These are phyloP conservation scores for Podila clonocystis DNA, from an alignment of 192 early-diverging fungal species.

Conservation along the genomic window DNA sequence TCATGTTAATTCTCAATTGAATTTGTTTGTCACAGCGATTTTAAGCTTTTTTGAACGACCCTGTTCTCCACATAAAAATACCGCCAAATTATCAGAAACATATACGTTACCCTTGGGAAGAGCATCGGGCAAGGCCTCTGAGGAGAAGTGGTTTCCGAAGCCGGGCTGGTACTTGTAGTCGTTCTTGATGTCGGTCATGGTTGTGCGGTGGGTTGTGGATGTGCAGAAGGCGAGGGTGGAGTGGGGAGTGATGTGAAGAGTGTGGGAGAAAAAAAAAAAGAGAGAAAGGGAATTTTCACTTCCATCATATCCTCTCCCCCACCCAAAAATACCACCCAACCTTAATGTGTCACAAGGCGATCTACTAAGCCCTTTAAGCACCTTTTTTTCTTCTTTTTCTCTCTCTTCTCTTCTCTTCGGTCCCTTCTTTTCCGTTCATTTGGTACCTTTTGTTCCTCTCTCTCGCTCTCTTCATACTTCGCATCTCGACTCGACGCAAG, in stretches of 20 bases:
- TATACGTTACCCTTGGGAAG: slow-evolving; percentile 76
- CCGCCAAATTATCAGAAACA: neutral
- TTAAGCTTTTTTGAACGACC: neutral
- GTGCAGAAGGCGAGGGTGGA: neutral
- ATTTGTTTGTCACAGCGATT: no score
- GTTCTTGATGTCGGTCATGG: slow-evolving; percentile 41
- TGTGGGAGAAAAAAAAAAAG: slow-evolving; percentile 1
- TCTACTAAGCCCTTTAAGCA: neutral
- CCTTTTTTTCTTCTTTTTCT: neutral
- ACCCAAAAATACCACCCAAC: neutral
- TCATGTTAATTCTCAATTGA: no score
- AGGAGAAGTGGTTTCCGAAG: slow-evolving; percentile 90
- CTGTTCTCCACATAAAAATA: slow-evolving; percentile 1
- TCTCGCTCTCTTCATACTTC: neutral
- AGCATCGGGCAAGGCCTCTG: slow-evolving; percentile 83
- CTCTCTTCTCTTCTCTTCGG: neutral
- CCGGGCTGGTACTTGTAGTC: slow-evolving; percentile 77
- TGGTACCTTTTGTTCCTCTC: neutral
- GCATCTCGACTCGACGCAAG: neutral
- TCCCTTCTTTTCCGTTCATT: neutral
- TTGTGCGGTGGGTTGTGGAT: neutral
- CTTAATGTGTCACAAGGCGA: neutral
- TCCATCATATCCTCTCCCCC: no score
- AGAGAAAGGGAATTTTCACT: neutral
- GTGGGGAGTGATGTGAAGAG: slow-evolving; percentile 1